phyloP scores from a whole-genome alignment of 306 rosid species.

The Prunus mira region DNA sequence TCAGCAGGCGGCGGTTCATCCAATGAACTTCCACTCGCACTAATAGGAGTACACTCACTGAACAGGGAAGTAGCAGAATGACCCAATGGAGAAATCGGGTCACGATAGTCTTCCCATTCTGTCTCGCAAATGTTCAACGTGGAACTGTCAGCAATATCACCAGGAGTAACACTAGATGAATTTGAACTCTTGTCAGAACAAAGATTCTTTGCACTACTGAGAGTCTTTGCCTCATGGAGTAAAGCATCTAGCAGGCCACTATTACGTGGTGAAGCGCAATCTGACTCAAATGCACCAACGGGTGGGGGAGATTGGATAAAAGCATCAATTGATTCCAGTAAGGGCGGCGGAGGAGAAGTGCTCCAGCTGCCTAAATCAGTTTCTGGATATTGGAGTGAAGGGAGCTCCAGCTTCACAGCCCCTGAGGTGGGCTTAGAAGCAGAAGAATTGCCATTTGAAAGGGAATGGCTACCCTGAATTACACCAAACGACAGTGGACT shows the following conservation, averaged over 20 bases:
- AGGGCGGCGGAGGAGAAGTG: constrained; percentile 53
- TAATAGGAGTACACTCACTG: constrained; percentile 53
- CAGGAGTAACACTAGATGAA: constrained; percentile 61
- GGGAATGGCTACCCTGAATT: constrained; percentile 67
- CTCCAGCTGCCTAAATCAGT: constrained; percentile 85
- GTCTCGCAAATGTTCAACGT: constrained; percentile 45
- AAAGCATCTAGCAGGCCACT: constrained; percentile 91
- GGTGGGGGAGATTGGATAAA: constrained; percentile 60
- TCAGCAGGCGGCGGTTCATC: constrained; percentile 46
- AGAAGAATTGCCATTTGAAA: constrained; percentile 87
- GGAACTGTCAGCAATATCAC: constrained; percentile 54
- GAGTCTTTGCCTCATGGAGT: constrained; percentile 57
- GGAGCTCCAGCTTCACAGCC: constrained; percentile 98
- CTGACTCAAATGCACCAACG: constrained; percentile 49
- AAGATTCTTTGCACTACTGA: constrained; percentile 50
- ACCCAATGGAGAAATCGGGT: constrained; percentile 61
- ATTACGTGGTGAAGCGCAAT: constrained; percentile 64
- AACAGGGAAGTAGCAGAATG: constrained; percentile 58
- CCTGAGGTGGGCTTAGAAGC: constrained; percentile 72
- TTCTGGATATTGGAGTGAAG: constrained; percentile 99
- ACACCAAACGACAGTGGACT: constrained; percentile 42
- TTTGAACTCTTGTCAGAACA: constrained; percentile 65
- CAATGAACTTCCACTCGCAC: constrained; percentile 58
- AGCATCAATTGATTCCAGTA: constrained; percentile 71
- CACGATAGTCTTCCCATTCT: constrained; percentile 63